Conservation (phyloP, 495 filamentous ascomycete species). For the Clavariopsis aquatica region DNA sequence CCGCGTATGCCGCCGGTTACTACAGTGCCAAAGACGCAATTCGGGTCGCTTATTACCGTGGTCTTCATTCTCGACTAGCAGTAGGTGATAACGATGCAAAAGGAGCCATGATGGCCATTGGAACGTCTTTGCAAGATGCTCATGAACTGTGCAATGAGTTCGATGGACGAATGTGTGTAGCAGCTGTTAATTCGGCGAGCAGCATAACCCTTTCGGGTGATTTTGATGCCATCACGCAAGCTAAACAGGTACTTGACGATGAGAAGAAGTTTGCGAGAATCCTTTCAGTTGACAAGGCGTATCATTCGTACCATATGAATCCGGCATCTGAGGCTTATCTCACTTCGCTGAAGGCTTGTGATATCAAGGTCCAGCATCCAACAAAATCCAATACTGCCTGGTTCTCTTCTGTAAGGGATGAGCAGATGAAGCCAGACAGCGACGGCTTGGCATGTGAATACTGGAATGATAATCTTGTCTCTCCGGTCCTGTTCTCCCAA, state of each 20-base stretch:
- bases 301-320: slow-evolving; percentile 28
- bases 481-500: slow-evolving; percentile 5
- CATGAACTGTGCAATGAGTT: not conserved
- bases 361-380: not conserved
- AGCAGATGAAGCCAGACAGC: not conserved
- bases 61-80: not conserved
- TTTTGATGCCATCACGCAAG: not conserved
- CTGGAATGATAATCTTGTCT: slow-evolving; percentile 13
- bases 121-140: not conserved
- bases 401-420: slow-evolving; percentile 3
- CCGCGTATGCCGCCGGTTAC: slow-evolving; percentile 26
- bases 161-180: not conserved
- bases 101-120: not conserved
- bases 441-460: not conserved
- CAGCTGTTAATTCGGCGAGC: slow-evolving; percentile 19
- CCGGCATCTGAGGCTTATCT: not conserved
- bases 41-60: not conserved
- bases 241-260: not conserved
- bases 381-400: not conserved
- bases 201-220: slow-evolving; percentile 27
- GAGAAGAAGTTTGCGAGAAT: not conserved
- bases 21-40: not conserved
- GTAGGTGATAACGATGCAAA: not conserved
- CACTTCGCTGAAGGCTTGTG: not conserved
- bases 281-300: slow-evolving; percentile 25